Evolutionary conservation across 2,329 filamentous ascomycete genomes (phyloP).

Genomic region (Penicillium janthinellum): DNA sequence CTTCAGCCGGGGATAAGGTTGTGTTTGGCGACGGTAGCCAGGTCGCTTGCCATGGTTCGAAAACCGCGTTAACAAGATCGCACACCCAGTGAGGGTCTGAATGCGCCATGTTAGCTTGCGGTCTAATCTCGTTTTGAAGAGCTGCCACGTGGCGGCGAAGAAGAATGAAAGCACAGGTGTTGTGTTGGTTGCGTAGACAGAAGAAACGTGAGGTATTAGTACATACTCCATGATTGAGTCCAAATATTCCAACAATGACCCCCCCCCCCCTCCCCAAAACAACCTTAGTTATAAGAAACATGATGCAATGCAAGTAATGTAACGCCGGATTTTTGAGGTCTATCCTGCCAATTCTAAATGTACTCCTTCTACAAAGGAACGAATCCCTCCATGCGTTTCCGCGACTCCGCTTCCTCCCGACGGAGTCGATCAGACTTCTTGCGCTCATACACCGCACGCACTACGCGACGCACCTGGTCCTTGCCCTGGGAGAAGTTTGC

Average conservation of each 20-base stretch:
- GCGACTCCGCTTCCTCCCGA: conserved; percentile 31
- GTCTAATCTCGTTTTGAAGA: conserved; percentile 23
- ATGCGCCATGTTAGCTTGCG: conserved; percentile 13
- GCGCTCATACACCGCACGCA: conserved; percentile 88
- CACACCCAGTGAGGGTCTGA: conserved; percentile 28
- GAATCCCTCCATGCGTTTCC: conserved; percentile 35
- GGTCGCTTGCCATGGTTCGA: conserved; percentile 26
- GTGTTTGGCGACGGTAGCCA: conserved; percentile 21
- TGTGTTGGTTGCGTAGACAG: conserved; percentile 16
- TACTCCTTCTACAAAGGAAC: conserved; percentile 29
- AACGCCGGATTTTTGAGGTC: not conserved
- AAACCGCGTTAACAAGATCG: conserved; percentile 23
- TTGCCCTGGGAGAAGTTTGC: conserved; percentile 86
- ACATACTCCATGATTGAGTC: not conserved
- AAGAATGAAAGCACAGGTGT: conserved; percentile 31
- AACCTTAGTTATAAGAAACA: not conserved
- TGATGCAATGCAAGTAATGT: not conserved
- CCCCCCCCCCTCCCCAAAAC: no score
- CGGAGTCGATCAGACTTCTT: conserved; percentile 65
- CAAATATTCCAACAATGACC: not conserved
- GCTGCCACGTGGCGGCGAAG: conserved; percentile 24
- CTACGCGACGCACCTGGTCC: conserved; percentile 73
- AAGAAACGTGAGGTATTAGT: not conserved
- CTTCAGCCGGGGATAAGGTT: conserved; percentile 7
- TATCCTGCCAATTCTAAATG: not conserved